Evolutionary conservation across 371 early-diverging fungal species (phyloP), one percentile per base, ranked within the genome.

Genomic region (Gilbertella persicaria): DNA sequence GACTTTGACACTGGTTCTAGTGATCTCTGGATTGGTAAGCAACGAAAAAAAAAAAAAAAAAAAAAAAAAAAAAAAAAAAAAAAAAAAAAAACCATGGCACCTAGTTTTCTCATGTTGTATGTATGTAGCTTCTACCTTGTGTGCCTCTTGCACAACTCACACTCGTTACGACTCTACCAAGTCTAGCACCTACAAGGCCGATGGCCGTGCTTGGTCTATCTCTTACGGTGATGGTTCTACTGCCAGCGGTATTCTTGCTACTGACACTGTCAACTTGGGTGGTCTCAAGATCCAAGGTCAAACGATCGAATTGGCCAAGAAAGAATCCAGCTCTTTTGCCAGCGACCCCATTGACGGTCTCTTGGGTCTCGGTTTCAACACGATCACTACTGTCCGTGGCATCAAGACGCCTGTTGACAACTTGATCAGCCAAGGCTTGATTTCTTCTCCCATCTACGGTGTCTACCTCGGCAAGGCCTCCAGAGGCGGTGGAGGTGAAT

Each of bases 1-100:
- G 87, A 94, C 41, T 87, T 93, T 51, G 95, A 94, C 67, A 94
- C 94, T 13, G 95, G 93, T 19, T 89, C 91, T 38, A 78, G 84
- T 35, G 73, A 73, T 54, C 39, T 69, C 16, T 72, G 69, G 68
- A 51, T 64, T 45, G 62, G 64, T 55, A 64, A 58, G 48, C 13
- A 2, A 40, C 19, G 2, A 10, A 13, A 12, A 51, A 41, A 46
- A 45, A 23, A 37, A 16, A 3, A 16, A 33, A 30, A 19, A 10
- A 33, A 2, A 2, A 9, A 12, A 14, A 20, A 28, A 13, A 12
- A 51, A 41, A 46, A 45, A 23, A 37, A 16, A 3, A 16, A 33
- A 30, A 19, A 10, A 33, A 2, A 2, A 9, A 12, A 14, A 20
- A 28, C n/a, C n/a, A n/a, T n/a, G n/a, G n/a, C n/a, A n/a, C n/a